These are phyloP conservation scores for Epicoccum nigrum DNA, from an alignment of 2,329 filamentous ascomycete genomes.

Conservation along the genomic window DNA sequence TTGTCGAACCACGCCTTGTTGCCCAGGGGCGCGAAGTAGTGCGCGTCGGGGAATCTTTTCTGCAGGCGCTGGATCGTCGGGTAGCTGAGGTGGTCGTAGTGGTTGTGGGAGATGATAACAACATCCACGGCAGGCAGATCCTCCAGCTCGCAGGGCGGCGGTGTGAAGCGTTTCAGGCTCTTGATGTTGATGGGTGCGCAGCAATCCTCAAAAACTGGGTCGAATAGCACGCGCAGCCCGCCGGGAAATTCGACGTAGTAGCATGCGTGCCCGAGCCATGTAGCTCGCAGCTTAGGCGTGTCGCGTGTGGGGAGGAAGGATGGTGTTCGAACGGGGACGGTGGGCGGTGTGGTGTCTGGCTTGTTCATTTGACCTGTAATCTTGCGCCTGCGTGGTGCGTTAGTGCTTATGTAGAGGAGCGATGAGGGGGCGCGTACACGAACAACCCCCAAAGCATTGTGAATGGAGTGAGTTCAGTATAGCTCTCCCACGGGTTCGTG, in stretches of 20 bases:
- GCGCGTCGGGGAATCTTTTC: slow-evolving; percentile 73
- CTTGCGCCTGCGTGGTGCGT: slow-evolving; percentile 47
- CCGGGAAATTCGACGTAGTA: slow-evolving; percentile 89
- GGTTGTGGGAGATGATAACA: slow-evolving; percentile 82
- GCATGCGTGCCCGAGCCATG: slow-evolving; percentile 94
- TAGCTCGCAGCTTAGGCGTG: slow-evolving; percentile 72
- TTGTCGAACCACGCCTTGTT: slow-evolving; percentile 81
- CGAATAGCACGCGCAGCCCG: slow-evolving; percentile 87
- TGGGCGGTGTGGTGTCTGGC: slow-evolving; percentile 69
- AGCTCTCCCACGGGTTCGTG: slow-evolving; percentile 65
- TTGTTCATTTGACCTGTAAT: slow-evolving; percentile 57
- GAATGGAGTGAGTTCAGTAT: slow-evolving; percentile 44
- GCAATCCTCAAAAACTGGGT: slow-evolving; percentile 88
- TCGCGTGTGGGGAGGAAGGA: slow-evolving; percentile 68
- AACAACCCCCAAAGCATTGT: slow-evolving; percentile 48
- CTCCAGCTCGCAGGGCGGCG: slow-evolving; percentile 74
- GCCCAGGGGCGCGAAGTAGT: slow-evolving; percentile 87
- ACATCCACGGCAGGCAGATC: slow-evolving; percentile 80
- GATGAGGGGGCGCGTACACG: slow-evolving; percentile 36
- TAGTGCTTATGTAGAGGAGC: background rate
- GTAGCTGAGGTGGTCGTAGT: slow-evolving; percentile 91
- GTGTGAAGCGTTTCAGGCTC: slow-evolving; percentile 79
- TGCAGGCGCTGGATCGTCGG: slow-evolving; percentile 74
- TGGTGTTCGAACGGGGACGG: slow-evolving; percentile 70
- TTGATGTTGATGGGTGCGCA: slow-evolving; percentile 77